phyloP scores from a whole-genome alignment of 2,329 filamentous ascomycete genomes.

The Ilyonectria sp. region DNA sequence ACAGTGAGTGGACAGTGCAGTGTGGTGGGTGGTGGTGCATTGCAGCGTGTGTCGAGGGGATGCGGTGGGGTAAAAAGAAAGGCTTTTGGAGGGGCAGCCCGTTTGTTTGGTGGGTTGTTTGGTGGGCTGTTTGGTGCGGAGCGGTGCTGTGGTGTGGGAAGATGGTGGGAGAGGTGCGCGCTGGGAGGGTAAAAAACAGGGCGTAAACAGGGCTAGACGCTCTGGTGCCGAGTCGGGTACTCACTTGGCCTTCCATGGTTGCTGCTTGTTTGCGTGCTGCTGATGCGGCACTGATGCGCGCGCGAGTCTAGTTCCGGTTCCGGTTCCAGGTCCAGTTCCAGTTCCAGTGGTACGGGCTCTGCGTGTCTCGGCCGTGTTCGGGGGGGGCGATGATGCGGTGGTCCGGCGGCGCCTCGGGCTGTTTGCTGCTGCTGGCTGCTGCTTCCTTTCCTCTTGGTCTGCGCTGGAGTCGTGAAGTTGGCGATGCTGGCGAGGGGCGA shows the following conservation, averaged over 20 bases:
- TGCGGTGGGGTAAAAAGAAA: conserved; percentile 28
- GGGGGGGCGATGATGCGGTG: background rate
- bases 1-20: background rate
- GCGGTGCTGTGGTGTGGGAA: conserved; percentile 19
- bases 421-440: conserved; percentile 7
- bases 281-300: conserved; percentile 5
- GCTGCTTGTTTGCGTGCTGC: conserved; percentile 16
- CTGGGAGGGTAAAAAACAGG: conserved; percentile 5
- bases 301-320: conserved; percentile 22
- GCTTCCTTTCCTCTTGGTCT: conserved; percentile 10
- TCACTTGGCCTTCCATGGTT: conserved; percentile 48
- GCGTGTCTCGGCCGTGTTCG: background rate
- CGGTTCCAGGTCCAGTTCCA: conserved; percentile 16
- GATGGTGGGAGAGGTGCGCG: conserved; percentile 6
- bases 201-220: conserved; percentile 22
- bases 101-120: conserved; percentile 12
- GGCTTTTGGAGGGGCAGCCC: conserved; percentile 27
- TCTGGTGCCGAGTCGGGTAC: conserved; percentile 21
- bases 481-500: conserved; percentile 27
- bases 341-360: background rate
- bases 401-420: conserved; percentile 4
- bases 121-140: conserved; percentile 15
- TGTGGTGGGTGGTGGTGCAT: conserved; percentile 18
- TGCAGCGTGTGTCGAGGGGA: conserved; percentile 14
- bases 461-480: conserved; percentile 16